Base-by-base conservation (phyloP, 352 stramenopile genomes). In the Pythium coloratum region DNA sequence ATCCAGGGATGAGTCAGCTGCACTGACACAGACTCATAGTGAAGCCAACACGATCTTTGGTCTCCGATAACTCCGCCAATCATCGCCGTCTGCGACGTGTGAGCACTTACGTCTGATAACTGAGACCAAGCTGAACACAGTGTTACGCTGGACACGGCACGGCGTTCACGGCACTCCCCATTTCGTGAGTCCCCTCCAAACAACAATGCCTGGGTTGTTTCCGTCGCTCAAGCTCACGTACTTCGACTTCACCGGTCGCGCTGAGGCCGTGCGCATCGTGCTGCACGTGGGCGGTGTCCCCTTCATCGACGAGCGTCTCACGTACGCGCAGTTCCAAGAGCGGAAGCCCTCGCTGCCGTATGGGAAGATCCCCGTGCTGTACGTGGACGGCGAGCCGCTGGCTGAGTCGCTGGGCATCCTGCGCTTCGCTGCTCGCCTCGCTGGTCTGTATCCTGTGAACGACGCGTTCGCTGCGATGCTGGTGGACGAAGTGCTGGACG, bases 361-460 rank as follows among this genome's bases (percentile, higher is more conserved):
- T 30, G 69, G 68, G 2, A 67, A 78, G 44, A 13, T 77, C 34
- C 74, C 71, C 14, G 66, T 70, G 42, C 50, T 81, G 14, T 47
- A 76, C 2, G 66, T 92, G 3, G 66, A 91, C 46, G 79, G 75
- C 1, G 46, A 78, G 8, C 56, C 67, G 18, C 66, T 91, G 24
- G 77, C 68, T 1, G 73, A 94, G 58, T 76, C 71, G 20, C 66
- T 77, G 13, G 73, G 77, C 1, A 84, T 91, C 33, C 61, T 94
- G 55, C 76, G 84, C 6, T 93, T 77, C 55, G 82, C 75, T 6
- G 88, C 84, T 7, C 82, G 84, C 3, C 62, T 91, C 26, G 68
- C 64, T 9, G 69, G 71, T 14, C 71, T 77, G 12, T 80, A 72
- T 46, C 75, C 74, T 3, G 18, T 58, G 18, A 67, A 71, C 55